Base-by-base conservation (phyloP, 228 moss, liverwort and hornwort genomes). In the Sphagnum fallax region DNA sequence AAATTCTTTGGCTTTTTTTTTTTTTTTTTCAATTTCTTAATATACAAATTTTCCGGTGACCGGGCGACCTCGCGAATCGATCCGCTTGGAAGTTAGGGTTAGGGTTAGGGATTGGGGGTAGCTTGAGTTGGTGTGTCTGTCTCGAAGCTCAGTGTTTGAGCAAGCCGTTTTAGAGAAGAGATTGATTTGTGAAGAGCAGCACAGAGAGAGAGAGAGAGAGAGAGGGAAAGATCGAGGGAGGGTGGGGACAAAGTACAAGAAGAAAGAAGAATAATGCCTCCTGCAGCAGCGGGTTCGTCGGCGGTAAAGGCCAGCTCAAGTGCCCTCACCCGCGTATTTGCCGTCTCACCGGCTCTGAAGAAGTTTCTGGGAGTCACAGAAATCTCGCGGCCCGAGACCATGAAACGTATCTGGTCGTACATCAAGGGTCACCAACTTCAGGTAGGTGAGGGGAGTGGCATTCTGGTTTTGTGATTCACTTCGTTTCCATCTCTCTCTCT, bases 381-480 rank as follows among this genome's bases (percentile, higher is more conserved):
- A 71, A 65, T 53, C 6, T 76, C 69, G 52, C 76, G 75, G 8
- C 4, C 69, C 0, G 59, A 88, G 14, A 74, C 82, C 13, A 52
- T 81, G 51, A 88, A 84, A 74, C 69, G 67, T 68, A 4, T 94
- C 52, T 91, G 86, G 88, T 63, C 50, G 11, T 86, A 91, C 60
- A 75, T 88, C 12, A 89, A 73, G 65, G 88, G 82, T 61, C 65
- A 81, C 0, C 74, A 81, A 0, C 74, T 89, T 66, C 81, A 88
- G 84, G 79, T 82, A 65, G 5, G 52, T 32, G 32, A 32, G 2
- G 2, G 32, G 32, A 32, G 32, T 32, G 32, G 32, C 32, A 32
- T 32, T 32, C 32, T 32, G 32, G 32, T 32, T 32, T 32, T 32
- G 32, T 32, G 32, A 32, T 32, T 32, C 32, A 2, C 32, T 32